Base-by-base conservation (phyloP, 768 basidiomycete genomes). In the Leccinellum albellum region DNA sequence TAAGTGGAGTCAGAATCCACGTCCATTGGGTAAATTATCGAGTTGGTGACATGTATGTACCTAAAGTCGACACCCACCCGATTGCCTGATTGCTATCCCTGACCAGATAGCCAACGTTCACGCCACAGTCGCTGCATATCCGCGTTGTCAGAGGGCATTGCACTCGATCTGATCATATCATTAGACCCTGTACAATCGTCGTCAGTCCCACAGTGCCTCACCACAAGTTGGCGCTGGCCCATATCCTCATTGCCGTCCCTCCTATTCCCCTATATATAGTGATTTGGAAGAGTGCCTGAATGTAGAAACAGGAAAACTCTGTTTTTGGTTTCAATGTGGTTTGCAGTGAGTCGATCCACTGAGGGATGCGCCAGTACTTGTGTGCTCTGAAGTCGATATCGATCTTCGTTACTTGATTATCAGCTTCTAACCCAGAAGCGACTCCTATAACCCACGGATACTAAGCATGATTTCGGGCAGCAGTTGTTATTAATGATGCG, bases 141-240 rank as follows among this genome's bases (percentile, higher is more conserved):
- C 56, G 55, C 53, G 48, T 59, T 64, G 67, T 51, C 17, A 57
- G 21, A 66, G 59, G 55, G 67, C 17, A 40, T 54, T n/a, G n/a
- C 45, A 14, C 45, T 35, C 48, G 52, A 64, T 67, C 51, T 31
- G 56, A 64, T 57, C 51, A 31, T 47, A 64, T 58, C 62, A 50
- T 23, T 55, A 48, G 57, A 64, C 66, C 65, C 65, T 69, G 67
- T 50, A 35, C 31, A 42, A 42, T 50, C 61, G 24, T 53, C 58
- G 45, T 45, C 28, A 20, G 48, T 45, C 53, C 35, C 32, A 8
- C 40, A 42, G 40, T 55, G 54, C 55, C 51, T 50, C 48, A 51
- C 48, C 57, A 57, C 35, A 21, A 17, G 42, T 53, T 42, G 35
- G 35, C 32, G 37, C 37, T n/a, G 40, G 23, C 14, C 29, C 29